phyloP scores from a whole-genome alignment of 305 asterid species.

The Andrographis paniculata region DNA sequence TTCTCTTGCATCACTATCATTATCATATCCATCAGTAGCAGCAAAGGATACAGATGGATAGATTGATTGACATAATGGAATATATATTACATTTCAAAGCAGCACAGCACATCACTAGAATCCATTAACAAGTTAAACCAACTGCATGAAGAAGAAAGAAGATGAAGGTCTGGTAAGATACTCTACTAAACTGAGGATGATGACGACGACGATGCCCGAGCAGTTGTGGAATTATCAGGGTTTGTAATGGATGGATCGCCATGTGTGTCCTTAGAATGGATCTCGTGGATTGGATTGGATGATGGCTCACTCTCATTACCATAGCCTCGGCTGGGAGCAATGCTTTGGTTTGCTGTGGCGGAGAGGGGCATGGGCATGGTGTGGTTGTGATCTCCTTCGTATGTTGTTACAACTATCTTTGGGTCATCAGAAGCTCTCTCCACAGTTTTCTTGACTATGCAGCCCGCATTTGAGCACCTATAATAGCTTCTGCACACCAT shows the following conservation, averaged over 20 bases:
- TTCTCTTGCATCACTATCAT: no score
- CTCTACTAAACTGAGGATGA: no score
- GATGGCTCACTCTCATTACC: no score
- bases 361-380: constrained; percentile 56
- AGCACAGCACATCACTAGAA: constrained; percentile 4
- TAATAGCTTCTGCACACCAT: constrained; percentile 69
- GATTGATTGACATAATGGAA: not conserved
- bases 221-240: no score
- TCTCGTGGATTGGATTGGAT: no score
- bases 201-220: no score
- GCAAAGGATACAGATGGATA: not conserved
- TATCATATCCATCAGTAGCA: not conserved
- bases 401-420: constrained; percentile 51
- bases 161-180: no score
- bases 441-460: constrained; percentile 85
- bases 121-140: not conserved
- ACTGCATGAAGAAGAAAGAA: constrained; percentile 7
- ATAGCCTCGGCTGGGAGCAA: no score
- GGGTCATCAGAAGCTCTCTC: constrained; percentile 92
- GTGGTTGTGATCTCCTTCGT: constrained; percentile 56
- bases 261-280: no score
- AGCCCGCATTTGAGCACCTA: constrained; percentile 81
- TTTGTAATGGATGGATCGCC: no score
- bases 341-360: constrained; percentile 35
- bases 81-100: not conserved